Evolutionary conservation across 2,329 filamentous ascomycete species (phyloP), one percentile per base, ranked within the genome.

Genomic region (Fusarium sp.): DNA sequence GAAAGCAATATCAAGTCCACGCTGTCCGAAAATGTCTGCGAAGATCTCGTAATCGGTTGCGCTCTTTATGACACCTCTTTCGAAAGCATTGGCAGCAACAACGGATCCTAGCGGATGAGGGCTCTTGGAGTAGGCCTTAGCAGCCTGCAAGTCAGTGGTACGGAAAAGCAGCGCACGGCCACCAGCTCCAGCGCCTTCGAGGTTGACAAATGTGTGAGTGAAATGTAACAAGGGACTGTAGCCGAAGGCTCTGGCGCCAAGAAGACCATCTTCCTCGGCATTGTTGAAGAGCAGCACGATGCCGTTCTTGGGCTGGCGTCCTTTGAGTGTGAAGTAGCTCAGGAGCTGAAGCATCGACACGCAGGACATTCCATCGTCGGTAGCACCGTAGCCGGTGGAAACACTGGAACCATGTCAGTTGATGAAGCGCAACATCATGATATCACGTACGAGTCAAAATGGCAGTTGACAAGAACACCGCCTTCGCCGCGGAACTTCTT

Each of bases 121-220:
- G 26, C 88, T 87, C 28, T 86, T 86, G 57, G 86, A 85, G 78
- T 98, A 98, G 31, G 92, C 92, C 63, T 86, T 87, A 1, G 94
- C 95, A 24, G 97, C 91, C 79, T 98, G 92, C 5, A 91, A 88
- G 78, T 98, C 96, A 1, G 94, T 95, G 53, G 91, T 91, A 61
- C 96, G 89, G 81, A 99, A 98, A 4, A 98, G 83, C 13, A 92
- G 91, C 6, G 95, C 94, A 62, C 93, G 88, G 2, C 95, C 94
- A 13, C 96, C 96, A 15, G 95, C 95, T 49, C 95, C 96, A 39
- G 95, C 95, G 15, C 96, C 96, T 80, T 99, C 96, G 18, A 99
- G 88, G 73, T 99, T 99, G 70, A 98, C 83, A 76, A 99, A 98
- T 0, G 93, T 93, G 76, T 94, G 92, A 12, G 93, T 88, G 58